Evolutionary conservation across 441 rosid genomes (phyloP), one percentile per base, ranked within the genome.

Genomic region (Croton setiger): DNA sequence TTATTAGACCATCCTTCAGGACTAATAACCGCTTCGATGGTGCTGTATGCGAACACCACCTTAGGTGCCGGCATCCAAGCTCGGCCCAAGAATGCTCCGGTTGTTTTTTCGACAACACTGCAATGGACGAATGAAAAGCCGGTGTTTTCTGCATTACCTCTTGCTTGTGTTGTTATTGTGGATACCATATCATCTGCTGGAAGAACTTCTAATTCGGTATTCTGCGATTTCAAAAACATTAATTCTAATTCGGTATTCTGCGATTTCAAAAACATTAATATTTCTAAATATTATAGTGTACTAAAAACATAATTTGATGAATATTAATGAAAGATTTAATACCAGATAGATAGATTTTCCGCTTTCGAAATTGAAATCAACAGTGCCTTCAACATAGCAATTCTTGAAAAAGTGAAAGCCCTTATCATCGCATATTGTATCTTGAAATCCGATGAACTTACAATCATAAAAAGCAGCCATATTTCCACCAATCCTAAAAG

Each of bases 401-500:
- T 85, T 81, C 79, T 85, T 89, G 77, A 77, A 89, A 78, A 92
- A 86, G 81, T 92, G 97, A 58, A 66, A 61, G 39, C 94, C 94
- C 5, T 48, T 69, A 51, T 89, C 87, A 64, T 92, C 96, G n/a
- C 90, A 92, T 7, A 89, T 10, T 0, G 94, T 87, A 76, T 88
- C 92, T 67, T 89, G 94, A 67, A 77, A 88, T 7, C 92, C 98
- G 0, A 77, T 17, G 55, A 90, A 12, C 67, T 66, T 82, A 57
- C 87, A 81, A 52, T 81, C 81, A 47, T 87, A 90, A 67, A 88
- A 73, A 7, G 98, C 84, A 2, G 88, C 79, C 70, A 75, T 88
- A 72, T 77, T 76, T 0, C 86, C 90, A 0, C 80, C 80, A 36
- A 70, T 64, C 72, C 91, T 83, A 70, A 86, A 3, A 0, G 96